Evolutionary conservation across 257 asterid genomes (phyloP), one percentile per base, ranked within the genome.

Genomic region (Cinchona pubescens): DNA sequence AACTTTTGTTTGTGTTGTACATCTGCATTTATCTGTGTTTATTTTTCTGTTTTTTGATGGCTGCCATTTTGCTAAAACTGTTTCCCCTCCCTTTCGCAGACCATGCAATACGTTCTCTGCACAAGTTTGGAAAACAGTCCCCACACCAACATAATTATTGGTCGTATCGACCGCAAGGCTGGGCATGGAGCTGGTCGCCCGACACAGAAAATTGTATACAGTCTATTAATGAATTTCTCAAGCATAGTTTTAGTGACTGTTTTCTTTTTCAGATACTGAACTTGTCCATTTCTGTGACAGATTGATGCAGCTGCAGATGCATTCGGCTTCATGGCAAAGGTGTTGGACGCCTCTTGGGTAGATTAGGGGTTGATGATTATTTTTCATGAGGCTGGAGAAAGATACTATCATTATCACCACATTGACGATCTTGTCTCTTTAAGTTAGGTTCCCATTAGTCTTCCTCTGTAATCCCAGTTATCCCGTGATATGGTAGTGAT

Each of bases 161-260:
- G 92, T 74, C 92, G 98, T 38, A 92, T 95, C 43, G 97, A 92
- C 70, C 85, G 83, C 13, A 91, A 95, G 75, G 99, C 99, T 2
- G 99, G 99, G 38, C 99, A 95, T 70, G 98, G 99, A 73, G 94
- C 96, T 62, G 96, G 99, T 60, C 93, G 82, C 78, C 96, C 99
- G 12, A 92, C 97, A 11, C 93, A 92, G 85, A 92, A 95, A 84
- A 69, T 82, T 74, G 99, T 94, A 83, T 79, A 55, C 64, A 56
- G 2, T 42, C 51, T 18, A 16, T 67, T 7, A 25, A 23, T 64
- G 10, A 53, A 12, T 35, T 83, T 63, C 21, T 42, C 27, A 7
- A n/a, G 37, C 29, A 13, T 46, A 1, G 67, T 45, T 3, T 25
- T 25, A 30, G 14, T 27, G 55, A 27, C 59, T 18, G 42, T 71